These are phyloP conservation scores for Auricularia sp. DNA, from an alignment of 768 basidiomycete species.

Conservation along the genomic window DNA sequence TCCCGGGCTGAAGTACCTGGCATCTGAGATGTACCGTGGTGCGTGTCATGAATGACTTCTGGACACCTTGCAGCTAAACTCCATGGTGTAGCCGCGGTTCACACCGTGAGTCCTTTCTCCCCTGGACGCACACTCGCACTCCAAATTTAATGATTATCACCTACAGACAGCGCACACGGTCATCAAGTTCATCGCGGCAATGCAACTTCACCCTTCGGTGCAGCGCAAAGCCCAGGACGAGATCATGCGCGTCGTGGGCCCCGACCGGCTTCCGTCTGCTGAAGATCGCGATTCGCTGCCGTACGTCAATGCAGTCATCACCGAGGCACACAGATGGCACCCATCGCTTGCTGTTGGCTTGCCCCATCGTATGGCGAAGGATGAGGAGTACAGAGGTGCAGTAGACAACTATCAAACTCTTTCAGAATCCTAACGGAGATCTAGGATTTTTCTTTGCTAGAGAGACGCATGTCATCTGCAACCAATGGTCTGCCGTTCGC, in stretches of 20 bases:
- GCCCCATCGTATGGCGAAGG: background rate
- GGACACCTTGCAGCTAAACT: no score
- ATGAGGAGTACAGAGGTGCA: background rate
- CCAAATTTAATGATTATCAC: no score
- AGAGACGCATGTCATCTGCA: conserved; percentile 6
- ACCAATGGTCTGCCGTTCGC: conserved; percentile 4
- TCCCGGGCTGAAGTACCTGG: no score
- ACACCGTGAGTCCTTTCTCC: no score
- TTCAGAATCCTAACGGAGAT: background rate
- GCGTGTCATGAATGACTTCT: no score
- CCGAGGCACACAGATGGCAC: conserved; percentile 24
- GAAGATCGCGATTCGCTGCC: conserved; percentile 31
- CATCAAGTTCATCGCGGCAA: conserved; percentile 26
- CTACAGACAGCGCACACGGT: conserved; percentile 20
- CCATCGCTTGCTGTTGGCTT: background rate
- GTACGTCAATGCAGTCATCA: conserved; percentile 48
- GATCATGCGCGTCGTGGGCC: conserved; percentile 25
- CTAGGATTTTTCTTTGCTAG: conserved; percentile 2
- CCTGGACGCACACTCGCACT: no score
- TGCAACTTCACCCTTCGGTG: conserved; percentile 26
- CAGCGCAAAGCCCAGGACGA: conserved; percentile 28
- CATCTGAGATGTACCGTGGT: no score
- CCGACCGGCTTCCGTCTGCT: conserved; percentile 23
- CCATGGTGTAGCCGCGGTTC: no score
- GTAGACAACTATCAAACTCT: background rate